Evolutionary conservation across 805 yeast species (phyloP), one percentile per base, ranked within the genome.

Genomic region (Metschnikowia koreensis): DNA sequence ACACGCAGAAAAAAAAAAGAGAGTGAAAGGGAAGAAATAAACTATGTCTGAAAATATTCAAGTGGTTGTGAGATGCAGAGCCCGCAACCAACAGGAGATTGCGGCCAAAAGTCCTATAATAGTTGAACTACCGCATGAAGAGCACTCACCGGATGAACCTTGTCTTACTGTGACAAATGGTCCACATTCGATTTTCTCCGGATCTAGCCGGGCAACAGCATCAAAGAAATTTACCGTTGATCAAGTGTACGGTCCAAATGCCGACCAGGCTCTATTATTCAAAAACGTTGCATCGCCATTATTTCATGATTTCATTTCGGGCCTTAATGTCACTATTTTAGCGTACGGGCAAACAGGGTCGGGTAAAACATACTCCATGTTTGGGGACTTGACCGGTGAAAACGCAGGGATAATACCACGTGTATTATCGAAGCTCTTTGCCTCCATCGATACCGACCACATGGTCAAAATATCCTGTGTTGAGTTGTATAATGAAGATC

Each of bases 261-360:
- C 93, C 2, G 90, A 83, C 60, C 97, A 91, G 66, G 70, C 74
- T 41, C 70, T 76, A 38, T 66, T 91, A 1, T 91, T 84, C 59
- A 81, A 83, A 22, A 80, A 80, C 27, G 85, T 86, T 16, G 96
- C 92, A 0, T 75, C 78, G 27, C 96, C 92, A 55, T 79, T 90
- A 53, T 69, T 90, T 51, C 71, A 77, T 47, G 96, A 93, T 17
- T 87, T 84, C 64, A 54, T 80, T 45, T 64, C 66, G 44, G 85
- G 86, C 13, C 67, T 56, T 54, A 89, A 89, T 64, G 89, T 91
- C 58, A 87, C 96, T 0, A 78, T 89, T 29, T 75, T 90, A 58
- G 96, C 94, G 0, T 81, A 81, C 62, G 86, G 86, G 22, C 96
- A 89, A 77, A 90, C 96, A 0, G 94, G 96, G 1, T 87, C 96